Evolutionary conservation across 2,329 filamentous ascomycete species (phyloP), one percentile per base, ranked within the genome.

Genomic region (Peltaster fructicola): DNA sequence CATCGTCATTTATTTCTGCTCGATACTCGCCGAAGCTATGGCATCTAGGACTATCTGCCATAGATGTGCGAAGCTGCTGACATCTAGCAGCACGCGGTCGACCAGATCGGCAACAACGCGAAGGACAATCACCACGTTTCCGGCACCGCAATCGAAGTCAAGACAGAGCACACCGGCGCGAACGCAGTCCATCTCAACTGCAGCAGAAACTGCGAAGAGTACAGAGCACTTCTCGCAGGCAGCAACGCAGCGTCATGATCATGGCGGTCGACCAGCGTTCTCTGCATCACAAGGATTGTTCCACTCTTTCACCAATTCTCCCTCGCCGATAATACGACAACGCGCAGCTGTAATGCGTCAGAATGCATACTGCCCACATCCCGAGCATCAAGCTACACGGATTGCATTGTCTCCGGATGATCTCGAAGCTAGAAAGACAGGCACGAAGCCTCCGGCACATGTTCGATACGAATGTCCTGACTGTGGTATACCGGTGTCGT

Each of bases 391-490:
- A 39, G 68, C 73, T 27, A 84, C 78, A 3, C 68, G 77, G 35
- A 48, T 73, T 4, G 65, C 78, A 1, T 64, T 63, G 26, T 71
- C 71, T 16, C 63, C 70, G 2, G 56, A 69, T 30, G 71, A 76
- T 37, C 59, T 66, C 7, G 72, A 78, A 46, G 61, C 61, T 16
- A 57, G 60, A 33, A 70, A 73, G 43, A 64, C 58, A 7, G 69
- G 65, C 13, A 43, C 53, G 18, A 52, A 70, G 32, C 64, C 80
- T 7, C 76, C 85, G 0, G 72, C 73, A 9, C 81, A 92, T 51
- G 81, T 93, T 25, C 63, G 77, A 38, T 93, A 91, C 45, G 88
- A 95, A 51, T 98, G 88, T 43, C 84, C 88, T 1, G 85, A 98
- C 50, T 98, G 88, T 41, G 88, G 88, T 8, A 68, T 95, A 20